Percentiles rank a stretch among this genome's conserved stretches.
Conservation (phyloP, 768 basidiomycete genomes). For the Tephrocybe rancida region DNA sequence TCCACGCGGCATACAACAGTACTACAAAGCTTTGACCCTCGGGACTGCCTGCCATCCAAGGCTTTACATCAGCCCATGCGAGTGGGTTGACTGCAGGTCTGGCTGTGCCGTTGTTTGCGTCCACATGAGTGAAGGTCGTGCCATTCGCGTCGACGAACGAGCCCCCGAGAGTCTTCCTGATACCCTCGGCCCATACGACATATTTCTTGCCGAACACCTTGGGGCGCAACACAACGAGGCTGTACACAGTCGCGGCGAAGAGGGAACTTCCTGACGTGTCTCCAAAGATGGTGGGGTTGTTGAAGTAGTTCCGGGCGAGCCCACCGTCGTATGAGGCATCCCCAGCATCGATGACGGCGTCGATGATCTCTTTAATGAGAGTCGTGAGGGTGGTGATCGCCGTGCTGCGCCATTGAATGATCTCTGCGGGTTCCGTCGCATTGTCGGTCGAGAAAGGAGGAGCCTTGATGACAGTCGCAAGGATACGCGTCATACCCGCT, state of each 20-base stretch:
- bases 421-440: background rate
- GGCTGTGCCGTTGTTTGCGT: slow-evolving; percentile 30
- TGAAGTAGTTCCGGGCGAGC: slow-evolving; percentile 20
- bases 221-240: slow-evolving; percentile 38
- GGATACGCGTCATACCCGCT: slow-evolving; percentile 65
- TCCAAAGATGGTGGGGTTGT: slow-evolving; percentile 21
- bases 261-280: slow-evolving; percentile 24
- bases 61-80: slow-evolving; percentile 29
- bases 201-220: slow-evolving; percentile 33
- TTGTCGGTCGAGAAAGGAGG: slow-evolving; percentile 2
- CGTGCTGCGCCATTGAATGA: slow-evolving; percentile 12
- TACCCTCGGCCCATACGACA: slow-evolving; percentile 37
- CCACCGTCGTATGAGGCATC: slow-evolving; percentile 10
- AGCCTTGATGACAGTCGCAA: slow-evolving; percentile 49
- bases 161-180: slow-evolving; percentile 28
- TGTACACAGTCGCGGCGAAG: slow-evolving; percentile 23
- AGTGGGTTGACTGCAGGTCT: slow-evolving; percentile 41
- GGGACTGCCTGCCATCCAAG: slow-evolving; percentile 36
- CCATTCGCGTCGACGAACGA: slow-evolving; percentile 10
- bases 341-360: slow-evolving; percentile 19
- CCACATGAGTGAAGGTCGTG: slow-evolving; percentile 21
- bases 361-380: slow-evolving; percentile 29
- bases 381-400: slow-evolving; percentile 16
- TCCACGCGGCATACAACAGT: slow-evolving; percentile 40
- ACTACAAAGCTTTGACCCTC: slow-evolving; percentile 41